Evolutionary conservation across 257 asterid genomes (phyloP).

Genomic region (Galeopsis tetrahit): DNA sequence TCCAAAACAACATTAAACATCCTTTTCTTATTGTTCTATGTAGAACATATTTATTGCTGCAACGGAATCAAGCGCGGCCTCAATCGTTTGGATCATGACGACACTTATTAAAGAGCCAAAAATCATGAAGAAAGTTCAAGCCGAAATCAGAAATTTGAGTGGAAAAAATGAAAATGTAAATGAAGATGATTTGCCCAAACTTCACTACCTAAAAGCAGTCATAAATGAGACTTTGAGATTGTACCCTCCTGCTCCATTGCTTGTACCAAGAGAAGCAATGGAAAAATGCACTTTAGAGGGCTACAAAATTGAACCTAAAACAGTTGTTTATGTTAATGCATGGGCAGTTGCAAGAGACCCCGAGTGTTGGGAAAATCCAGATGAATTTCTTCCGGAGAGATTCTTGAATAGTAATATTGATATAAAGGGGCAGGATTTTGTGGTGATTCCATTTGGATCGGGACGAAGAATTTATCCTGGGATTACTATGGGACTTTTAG

Average conservation of each 20-base stretch:
- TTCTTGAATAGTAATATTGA: constrained; percentile 27
- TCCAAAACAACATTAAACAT: neutral
- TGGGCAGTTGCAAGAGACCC: constrained; percentile 36
- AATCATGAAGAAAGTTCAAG: constrained; percentile 20
- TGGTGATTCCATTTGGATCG: constrained; percentile 36
- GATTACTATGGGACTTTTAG: constrained; percentile 28
- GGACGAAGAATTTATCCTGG: constrained; percentile 38
- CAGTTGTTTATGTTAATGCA: constrained; percentile 29
- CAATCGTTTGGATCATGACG: constrained; percentile 31
- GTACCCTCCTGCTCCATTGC: constrained; percentile 33
- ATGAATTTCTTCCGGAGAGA: constrained; percentile 34
- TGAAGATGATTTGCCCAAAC: constrained; percentile 32
- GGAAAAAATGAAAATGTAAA: constrained; percentile 22
- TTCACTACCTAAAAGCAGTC: constrained; percentile 33
- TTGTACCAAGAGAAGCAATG: constrained; percentile 30
- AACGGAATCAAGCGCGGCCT: constrained; percentile 20
- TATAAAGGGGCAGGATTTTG: constrained; percentile 33
- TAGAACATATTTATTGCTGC: constrained; percentile 28
- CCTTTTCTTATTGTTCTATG: no score
- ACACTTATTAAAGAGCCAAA: constrained; percentile 24
- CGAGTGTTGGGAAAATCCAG: constrained; percentile 34
- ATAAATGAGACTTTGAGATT: constrained; percentile 25
- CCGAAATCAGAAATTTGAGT: constrained; percentile 19
- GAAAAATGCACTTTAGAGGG: constrained; percentile 23
- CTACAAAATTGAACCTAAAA: constrained; percentile 30